These are phyloP conservation scores for Aspergillus awamori DNA, from an alignment of 2,329 filamentous ascomycete genomes.

Conservation along the genomic window DNA sequence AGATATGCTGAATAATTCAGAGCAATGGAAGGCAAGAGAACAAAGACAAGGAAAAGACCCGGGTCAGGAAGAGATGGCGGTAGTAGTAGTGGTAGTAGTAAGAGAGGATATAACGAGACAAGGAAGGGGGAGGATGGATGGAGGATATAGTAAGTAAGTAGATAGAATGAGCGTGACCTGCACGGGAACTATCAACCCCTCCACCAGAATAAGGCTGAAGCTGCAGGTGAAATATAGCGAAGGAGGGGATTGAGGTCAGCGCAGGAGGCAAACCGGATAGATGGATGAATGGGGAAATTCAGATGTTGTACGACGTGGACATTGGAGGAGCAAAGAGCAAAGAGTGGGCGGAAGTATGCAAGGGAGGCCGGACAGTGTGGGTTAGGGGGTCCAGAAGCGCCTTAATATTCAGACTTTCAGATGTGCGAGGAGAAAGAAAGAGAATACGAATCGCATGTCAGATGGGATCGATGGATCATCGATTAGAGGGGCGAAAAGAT, in stretches of 20 bases:
- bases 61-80: neutral
- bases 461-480: conserved; percentile 9
- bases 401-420: neutral
- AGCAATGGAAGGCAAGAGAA: neutral
- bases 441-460: conserved; percentile 6
- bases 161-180: conserved; percentile 13
- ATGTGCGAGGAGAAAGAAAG: neutral
- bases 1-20: neutral
- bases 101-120: neutral
- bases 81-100: neutral
- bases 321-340: neutral
- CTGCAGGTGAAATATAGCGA: neutral
- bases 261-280: conserved; percentile 1
- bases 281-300: neutral
- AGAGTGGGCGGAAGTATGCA: conserved; percentile 2
- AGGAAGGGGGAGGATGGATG: neutral
- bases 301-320: conserved; percentile 2
- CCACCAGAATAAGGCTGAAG: conserved; percentile 9
- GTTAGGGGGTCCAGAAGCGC: neutral
- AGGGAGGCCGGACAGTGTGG: conserved; percentile 1
- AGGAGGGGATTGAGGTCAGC: conserved; percentile 8
- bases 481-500: neutral
- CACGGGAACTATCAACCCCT: conserved; percentile 9
- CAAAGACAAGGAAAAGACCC: neutral
- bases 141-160: neutral